Conservation (phyloP, 345 rosid species). For the Eutrema yunnanense region DNA sequence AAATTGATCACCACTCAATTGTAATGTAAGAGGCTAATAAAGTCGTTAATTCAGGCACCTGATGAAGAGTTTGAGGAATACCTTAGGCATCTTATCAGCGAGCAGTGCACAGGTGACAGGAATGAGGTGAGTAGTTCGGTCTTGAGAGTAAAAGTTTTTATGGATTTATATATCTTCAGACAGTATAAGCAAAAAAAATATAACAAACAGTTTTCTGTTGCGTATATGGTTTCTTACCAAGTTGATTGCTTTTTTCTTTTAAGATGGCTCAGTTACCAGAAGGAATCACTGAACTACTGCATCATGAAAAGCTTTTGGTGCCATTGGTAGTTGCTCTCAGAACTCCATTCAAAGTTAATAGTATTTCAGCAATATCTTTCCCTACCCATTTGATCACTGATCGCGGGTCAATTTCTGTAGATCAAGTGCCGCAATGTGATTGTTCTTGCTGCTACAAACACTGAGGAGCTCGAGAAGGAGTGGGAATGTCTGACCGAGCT, state of each 20-base stretch:
- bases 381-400: not conserved
- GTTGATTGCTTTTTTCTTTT: conserved; percentile 18
- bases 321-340: conserved; percentile 65
- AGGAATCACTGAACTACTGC: conserved; percentile 87
- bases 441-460: conserved; percentile 69
- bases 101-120: conserved; percentile 78
- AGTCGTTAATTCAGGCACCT: conserved; percentile 59
- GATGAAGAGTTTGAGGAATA: conserved; percentile 99
- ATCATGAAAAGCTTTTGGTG: conserved; percentile 73
- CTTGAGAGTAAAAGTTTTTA: not conserved
- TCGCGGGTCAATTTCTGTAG: conserved; percentile 31
- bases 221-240: conserved; percentile 19
- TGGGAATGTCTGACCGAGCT: conserved; percentile 81
- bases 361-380: not conserved
- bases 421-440: conserved; percentile 80
- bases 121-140: conserved; percentile 64
- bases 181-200: not conserved
- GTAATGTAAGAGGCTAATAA: not conserved
- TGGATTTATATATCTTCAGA: not conserved
- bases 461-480: conserved; percentile 64
- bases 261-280: conserved; percentile 99
- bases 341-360: not conserved
- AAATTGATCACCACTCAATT: not conserved
- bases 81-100: conserved; percentile 68
- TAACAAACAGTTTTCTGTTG: not conserved